A percentile compares a stretch with the other conserved stretches of the same genome.
Evolutionary conservation across 805 yeast species (phyloP).

Genomic region (Yamadazyma philogaea): DNA sequence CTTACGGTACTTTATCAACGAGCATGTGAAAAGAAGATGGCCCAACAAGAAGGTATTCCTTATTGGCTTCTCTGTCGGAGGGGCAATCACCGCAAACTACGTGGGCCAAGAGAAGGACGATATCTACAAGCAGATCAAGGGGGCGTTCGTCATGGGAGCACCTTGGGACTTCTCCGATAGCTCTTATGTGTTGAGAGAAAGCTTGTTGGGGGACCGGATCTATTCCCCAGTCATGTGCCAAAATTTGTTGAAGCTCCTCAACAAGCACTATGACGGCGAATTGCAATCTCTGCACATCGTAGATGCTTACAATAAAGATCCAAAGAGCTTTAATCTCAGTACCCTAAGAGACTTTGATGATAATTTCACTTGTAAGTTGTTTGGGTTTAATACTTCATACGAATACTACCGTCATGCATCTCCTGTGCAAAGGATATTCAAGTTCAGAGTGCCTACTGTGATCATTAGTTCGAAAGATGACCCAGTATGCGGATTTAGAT

Average conservation of each 20-base stretch:
- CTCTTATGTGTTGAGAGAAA: conserved; percentile 43
- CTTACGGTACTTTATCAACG: conserved; percentile 55
- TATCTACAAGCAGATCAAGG: conserved; percentile 48
- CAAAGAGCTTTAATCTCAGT: conserved; percentile 29
- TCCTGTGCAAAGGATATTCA: conserved; percentile 53
- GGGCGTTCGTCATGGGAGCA: conserved; percentile 58
- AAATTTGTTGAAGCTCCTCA: conserved; percentile 32
- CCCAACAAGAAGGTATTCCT: conserved; percentile 64
- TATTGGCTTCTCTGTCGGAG: conserved; percentile 73
- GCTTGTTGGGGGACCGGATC: conserved; percentile 34
- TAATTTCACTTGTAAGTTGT: conserved; percentile 54
- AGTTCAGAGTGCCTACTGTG: conserved; percentile 59
- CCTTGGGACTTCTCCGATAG: conserved; percentile 74
- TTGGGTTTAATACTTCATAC: conserved; percentile 60
- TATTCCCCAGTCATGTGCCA: conserved; percentile 44
- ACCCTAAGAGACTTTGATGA: conserved; percentile 58
- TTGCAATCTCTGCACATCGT: conserved; percentile 23
- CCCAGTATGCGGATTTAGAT: conserved; percentile 55
- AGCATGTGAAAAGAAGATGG: conserved; percentile 46
- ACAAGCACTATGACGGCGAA: conserved; percentile 28
- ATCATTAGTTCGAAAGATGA: conserved; percentile 65
- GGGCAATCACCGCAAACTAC: conserved; percentile 62
- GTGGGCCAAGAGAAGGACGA: conserved; percentile 59
- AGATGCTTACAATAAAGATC: conserved; percentile 26
- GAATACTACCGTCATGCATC: conserved; percentile 67